Base-by-base conservation (phyloP, 352 stramenopile genomes). In the Phytophthora niederhauseri region DNA sequence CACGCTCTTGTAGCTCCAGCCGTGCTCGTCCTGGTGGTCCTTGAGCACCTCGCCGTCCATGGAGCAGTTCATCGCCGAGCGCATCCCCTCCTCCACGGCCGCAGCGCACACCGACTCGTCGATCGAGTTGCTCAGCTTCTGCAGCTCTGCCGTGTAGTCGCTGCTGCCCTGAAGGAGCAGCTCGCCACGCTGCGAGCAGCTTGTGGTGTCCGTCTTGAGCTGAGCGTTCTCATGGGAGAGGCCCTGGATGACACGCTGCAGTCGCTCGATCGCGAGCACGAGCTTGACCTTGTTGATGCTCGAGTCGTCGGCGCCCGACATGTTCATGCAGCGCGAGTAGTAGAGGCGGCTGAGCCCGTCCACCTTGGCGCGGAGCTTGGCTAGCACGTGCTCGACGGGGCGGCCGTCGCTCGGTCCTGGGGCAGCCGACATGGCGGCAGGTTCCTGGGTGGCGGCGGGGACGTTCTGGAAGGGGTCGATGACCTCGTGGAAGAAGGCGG, bases 381-480 rank as follows among this genome's bases (percentile, higher is more conserved):
- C 71, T n/a, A 91, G 68, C 51, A 73, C 70, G 57, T 81, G 59
- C 41, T 89, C 75, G 17, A 79, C 61, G 6, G 70, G 61, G 31
- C 62, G 68, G n/a, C 63, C 66, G 30, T 58, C 57, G 31, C 62
- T 60, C 26, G 65, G 45, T 38, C 46, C 45, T 19, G 67, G 1
- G 31, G 59, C 53, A 17, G 38, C 38, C 38, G 38, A 48, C 5
- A 3, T 20, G 14, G 14, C 6, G 38, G 17, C 15, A 48, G 38
- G 38, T 9, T 48, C 38, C 12, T 48, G 15, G 14, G 4, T 20
- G 38, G 3, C 20, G 38, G 62, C 55, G 48, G 66, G 26, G 41
- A 67, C 57, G 22, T 54, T 53, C 66, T 88, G 61, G 70, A 90
- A 90, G 28, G 82, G 82, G 65, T 90, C 82, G 20, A 90, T 85